phyloP scores from a whole-genome alignment of 2,329 filamentous ascomycete species.

The Orbilia ellipsospora region DNA sequence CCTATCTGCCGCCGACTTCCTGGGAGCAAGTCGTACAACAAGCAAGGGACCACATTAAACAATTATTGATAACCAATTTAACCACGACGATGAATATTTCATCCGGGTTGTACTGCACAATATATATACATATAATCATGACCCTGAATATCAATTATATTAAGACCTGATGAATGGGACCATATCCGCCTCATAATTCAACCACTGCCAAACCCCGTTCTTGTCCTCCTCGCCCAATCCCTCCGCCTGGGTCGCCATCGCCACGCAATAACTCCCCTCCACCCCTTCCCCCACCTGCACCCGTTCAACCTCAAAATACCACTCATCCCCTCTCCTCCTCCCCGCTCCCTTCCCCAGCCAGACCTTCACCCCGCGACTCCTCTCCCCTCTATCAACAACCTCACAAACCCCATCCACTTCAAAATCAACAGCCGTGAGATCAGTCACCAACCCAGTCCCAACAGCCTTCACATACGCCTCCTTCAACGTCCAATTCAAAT shows the following conservation, averaged over 20 bases:
- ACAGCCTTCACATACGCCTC: constrained; percentile 59
- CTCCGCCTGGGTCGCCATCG: constrained; percentile 43
- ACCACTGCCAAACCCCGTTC: constrained; percentile 55
- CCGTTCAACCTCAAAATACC: constrained; percentile 56
- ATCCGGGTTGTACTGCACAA: too few relatives aligned
- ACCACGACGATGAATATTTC: too few relatives aligned
- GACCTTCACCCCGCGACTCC: constrained; percentile 49
- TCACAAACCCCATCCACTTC: constrained; percentile 48
- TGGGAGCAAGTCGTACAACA: too few relatives aligned
- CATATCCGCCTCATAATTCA: constrained; percentile 55
- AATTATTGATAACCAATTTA: too few relatives aligned
- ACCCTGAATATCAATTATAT: background rate
- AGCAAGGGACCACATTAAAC: too few relatives aligned
- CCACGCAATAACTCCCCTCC: constrained; percentile 49
- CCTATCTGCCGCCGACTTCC: too few relatives aligned
- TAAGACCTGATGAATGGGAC: constrained; percentile 6
- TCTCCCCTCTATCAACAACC: constrained; percentile 22
- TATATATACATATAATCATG: too few relatives aligned
- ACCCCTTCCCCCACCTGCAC: constrained; percentile 45
- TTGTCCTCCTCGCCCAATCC: constrained; percentile 51
- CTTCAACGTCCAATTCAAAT: constrained; percentile 58
- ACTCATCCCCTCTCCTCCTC: constrained; percentile 29
- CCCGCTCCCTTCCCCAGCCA: constrained; percentile 38
- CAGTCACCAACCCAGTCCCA: constrained; percentile 57
- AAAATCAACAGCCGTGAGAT: constrained; percentile 58